Conservation (phyloP, 2,329 filamentous ascomycete species). For the Thermothelomyces thermophilus region DNA sequence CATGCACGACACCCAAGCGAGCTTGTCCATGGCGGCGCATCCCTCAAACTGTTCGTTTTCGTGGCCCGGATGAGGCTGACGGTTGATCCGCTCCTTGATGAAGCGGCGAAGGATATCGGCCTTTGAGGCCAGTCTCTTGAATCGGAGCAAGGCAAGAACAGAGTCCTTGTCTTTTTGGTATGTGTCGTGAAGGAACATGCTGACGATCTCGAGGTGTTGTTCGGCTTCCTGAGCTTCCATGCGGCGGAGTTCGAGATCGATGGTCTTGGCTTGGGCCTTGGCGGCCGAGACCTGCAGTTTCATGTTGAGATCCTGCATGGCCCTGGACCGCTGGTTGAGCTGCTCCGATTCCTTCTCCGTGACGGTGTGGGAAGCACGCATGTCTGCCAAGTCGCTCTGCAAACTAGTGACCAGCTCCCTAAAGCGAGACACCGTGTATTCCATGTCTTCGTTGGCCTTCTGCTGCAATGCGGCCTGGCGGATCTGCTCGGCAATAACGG, state of each 20-base stretch:
- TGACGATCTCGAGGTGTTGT: conserved; percentile 83
- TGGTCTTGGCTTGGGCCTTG: conserved; percentile 89
- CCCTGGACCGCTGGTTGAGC: conserved; percentile 76
- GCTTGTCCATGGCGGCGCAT: conserved; percentile 76
- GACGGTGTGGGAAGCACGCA: conserved; percentile 84
- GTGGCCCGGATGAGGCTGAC: conserved; percentile 58
- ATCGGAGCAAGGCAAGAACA: conserved; percentile 78
- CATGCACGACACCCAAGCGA: conserved; percentile 76
- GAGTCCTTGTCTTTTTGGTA: conserved; percentile 78
- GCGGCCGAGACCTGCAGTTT: conserved; percentile 85
- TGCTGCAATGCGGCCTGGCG: conserved; percentile 70
- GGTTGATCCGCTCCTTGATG: conserved; percentile 69
- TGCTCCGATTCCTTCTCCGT: conserved; percentile 91
- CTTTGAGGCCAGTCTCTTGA: conserved; percentile 86
- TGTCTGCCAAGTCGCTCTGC: conserved; percentile 82
- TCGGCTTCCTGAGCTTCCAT: conserved; percentile 84
- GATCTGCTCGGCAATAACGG: conserved; percentile 73
- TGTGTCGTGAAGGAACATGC: conserved; percentile 79
- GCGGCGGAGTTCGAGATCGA: conserved; percentile 80
- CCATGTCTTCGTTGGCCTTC: conserved; percentile 73
- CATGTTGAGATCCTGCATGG: conserved; percentile 95
- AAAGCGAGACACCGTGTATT: conserved; percentile 85
- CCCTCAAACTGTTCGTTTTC: conserved; percentile 75
- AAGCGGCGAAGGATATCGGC: conserved; percentile 70
- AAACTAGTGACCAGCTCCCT: conserved; percentile 80